A percentile compares a stretch with the other conserved stretches of the same genome.
Evolutionary conservation across 2,329 filamentous ascomycete genomes (phyloP).

Genomic region (Nemania abortiva): DNA sequence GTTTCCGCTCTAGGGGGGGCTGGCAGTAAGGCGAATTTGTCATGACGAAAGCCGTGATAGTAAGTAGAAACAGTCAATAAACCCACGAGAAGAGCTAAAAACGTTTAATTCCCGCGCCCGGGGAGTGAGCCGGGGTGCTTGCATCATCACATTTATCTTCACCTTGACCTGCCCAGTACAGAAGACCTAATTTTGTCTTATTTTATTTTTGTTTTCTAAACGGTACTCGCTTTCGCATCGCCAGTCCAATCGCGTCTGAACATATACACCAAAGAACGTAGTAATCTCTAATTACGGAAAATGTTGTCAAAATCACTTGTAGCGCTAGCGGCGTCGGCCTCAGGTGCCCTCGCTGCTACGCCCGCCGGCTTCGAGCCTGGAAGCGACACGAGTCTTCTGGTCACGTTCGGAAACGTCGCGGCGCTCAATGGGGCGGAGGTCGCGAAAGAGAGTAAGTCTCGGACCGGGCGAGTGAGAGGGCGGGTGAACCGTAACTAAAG

Average conservation of each 20-base stretch:
- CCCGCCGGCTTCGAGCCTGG: slow-evolving; percentile 58
- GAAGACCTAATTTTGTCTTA: slow-evolving; percentile 3
- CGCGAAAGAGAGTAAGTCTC: slow-evolving; percentile 53
- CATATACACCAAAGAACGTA: not conserved
- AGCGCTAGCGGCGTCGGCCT: slow-evolving; percentile 51
- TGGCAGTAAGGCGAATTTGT: slow-evolving; percentile 27
- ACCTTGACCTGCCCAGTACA: slow-evolving; percentile 10
- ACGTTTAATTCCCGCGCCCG: not conserved
- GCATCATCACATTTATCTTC: slow-evolving; percentile 8
- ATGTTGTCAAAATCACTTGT: slow-evolving; percentile 53
- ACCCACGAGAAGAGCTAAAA: slow-evolving; percentile 4
- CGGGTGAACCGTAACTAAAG: slow-evolving; percentile 31
- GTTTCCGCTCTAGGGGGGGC: slow-evolving; percentile 16
- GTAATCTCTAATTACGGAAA: slow-evolving; percentile 30
- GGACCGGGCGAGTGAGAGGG: not conserved
- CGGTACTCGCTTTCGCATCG: slow-evolving; percentile 7
- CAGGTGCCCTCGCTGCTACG: slow-evolving; percentile 55
- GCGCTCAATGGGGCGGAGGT: slow-evolving; percentile 56
- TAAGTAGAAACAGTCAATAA: slow-evolving; percentile 3
- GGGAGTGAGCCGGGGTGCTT: not conserved
- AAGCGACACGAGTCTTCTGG: slow-evolving; percentile 55
- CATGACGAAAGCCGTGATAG: slow-evolving; percentile 22
- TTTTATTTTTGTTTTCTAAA: not conserved
- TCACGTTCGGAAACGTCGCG: slow-evolving; percentile 54
- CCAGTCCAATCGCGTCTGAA: slow-evolving; percentile 8